A percentile compares a stretch with the other conserved stretches of the same genome.
Evolutionary conservation across 1,284 basidiomycete genomes (phyloP).

Genomic region (Apiotrichum veenhuisii): DNA sequence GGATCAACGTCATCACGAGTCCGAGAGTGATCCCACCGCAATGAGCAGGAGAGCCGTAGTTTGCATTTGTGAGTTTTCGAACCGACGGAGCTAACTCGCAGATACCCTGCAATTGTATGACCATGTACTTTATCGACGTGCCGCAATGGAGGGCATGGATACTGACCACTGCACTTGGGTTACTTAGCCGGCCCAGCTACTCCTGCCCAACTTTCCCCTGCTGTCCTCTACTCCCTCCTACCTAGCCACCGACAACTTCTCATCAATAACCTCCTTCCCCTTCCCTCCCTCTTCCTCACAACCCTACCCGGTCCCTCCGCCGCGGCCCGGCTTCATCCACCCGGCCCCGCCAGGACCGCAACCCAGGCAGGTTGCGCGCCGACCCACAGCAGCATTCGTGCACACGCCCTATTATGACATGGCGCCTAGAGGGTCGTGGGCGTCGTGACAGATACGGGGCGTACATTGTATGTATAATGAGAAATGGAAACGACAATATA

Average conservation of each 20-base stretch:
- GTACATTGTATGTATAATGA: constrained; percentile 26
- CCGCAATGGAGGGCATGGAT: background rate
- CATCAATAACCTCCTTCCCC: too few species aligned
- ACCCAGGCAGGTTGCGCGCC: constrained; percentile 14
- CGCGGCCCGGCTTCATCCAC: background rate
- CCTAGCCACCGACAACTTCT: too few species aligned
- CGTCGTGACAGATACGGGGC: constrained; percentile 51
- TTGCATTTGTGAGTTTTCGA: background rate
- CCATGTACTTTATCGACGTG: background rate
- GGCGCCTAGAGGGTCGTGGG: constrained; percentile 37
- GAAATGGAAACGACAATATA: too few species aligned
- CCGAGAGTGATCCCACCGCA: too few species aligned
- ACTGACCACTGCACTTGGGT: background rate
- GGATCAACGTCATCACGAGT: too few species aligned
- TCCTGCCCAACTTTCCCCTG: background rate
- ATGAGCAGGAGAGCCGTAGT: background rate
- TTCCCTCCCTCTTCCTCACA: background rate
- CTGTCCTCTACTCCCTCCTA: too few species aligned
- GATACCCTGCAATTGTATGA: constrained; percentile 6
- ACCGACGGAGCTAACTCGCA: background rate
- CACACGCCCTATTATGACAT: constrained; percentile 46
- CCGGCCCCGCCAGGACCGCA: constrained; percentile 1
- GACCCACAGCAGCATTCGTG: constrained; percentile 19
- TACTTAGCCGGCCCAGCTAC: background rate
- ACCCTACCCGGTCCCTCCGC: background rate